phyloP scores from a whole-genome alignment of 179 eudicot genomes.

The Dionaea muscipula region DNA sequence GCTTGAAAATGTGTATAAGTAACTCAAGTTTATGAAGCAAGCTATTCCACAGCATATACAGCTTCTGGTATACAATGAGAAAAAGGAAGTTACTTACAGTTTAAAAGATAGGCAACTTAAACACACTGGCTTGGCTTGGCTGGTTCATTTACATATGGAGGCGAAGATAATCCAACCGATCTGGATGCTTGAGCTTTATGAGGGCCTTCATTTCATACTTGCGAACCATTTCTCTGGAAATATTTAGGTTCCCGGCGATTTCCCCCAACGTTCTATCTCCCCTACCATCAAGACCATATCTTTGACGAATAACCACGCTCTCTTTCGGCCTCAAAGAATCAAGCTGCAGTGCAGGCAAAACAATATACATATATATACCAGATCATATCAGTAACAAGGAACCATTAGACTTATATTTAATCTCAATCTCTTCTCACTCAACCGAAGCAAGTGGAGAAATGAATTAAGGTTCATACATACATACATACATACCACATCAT shows the following conservation, averaged over 20 bases:
- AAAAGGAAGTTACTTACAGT: too few species aligned
- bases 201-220: constrained; percentile 92
- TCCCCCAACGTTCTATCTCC: constrained; percentile 86
- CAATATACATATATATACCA: neutral
- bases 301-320: constrained; percentile 85
- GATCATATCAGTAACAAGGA: neutral
- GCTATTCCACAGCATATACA: too few species aligned
- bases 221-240: constrained; percentile 92
- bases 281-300: constrained; percentile 90
- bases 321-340: constrained; percentile 95
- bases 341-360: too few species aligned
- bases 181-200: constrained; percentile 91
- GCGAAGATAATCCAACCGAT: constrained; percentile 78
- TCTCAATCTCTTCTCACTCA: neutral
- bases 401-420: too few species aligned
- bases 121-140: neutral
- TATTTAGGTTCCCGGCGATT: constrained; percentile 81
- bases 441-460: neutral
- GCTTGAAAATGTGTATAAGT: too few species aligned
- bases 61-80: too few species aligned
- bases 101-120: too few species aligned
- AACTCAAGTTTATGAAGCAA: too few species aligned
- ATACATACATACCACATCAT: constrained; percentile 62
- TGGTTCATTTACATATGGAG: constrained; percentile 36
- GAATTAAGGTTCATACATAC: neutral